These are phyloP conservation scores for Colletotrichum sp. DNA, from an alignment of 2,329 filamentous ascomycete species.

Conservation along the genomic window DNA sequence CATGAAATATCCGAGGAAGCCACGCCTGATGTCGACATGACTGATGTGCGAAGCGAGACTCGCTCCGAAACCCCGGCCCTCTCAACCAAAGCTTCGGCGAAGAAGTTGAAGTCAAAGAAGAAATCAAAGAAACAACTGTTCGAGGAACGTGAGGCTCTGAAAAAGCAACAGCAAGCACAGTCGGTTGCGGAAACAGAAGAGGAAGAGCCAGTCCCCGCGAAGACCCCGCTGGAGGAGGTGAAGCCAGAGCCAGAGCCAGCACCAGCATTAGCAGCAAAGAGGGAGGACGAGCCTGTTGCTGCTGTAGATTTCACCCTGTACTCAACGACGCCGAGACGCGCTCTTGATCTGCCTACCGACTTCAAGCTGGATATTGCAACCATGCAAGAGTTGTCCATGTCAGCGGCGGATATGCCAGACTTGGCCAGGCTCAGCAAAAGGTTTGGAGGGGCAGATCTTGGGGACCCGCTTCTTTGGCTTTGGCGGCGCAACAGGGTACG, in stretches of 20 bases:
- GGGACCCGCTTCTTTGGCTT: constrained; percentile 59
- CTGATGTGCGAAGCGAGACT: constrained; percentile 49
- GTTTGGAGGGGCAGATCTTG: constrained; percentile 48
- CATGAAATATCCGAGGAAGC: constrained; percentile 56
- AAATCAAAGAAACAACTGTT: constrained; percentile 81
- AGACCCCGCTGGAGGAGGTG: constrained; percentile 36
- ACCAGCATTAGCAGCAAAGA: neutral
- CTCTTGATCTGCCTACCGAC: constrained; percentile 48
- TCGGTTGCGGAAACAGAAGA: constrained; percentile 33
- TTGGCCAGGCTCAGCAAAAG: constrained; percentile 53
- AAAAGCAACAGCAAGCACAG: constrained; percentile 59
- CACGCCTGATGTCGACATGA: constrained; percentile 49
- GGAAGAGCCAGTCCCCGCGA: constrained; percentile 27
- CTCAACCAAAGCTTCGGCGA: constrained; percentile 59
- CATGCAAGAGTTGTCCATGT: constrained; percentile 49
- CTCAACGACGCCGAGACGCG: constrained; percentile 51
- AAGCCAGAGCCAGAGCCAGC: constrained; percentile 25
- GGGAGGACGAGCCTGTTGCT: constrained; percentile 39
- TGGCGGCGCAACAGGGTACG: constrained; percentile 62
- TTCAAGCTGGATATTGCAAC: constrained; percentile 52
- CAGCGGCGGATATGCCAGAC: constrained; percentile 53
- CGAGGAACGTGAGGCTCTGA: constrained; percentile 69
- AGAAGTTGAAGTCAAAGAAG: constrained; percentile 69
- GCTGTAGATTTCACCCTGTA: constrained; percentile 51
- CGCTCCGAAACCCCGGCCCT: constrained; percentile 52